A percentile compares a stretch with the other conserved stretches of the same genome.
Evolutionary conservation across 495 filamentous ascomycete species (phyloP).

Genomic region (Penicillium crystallinum): DNA sequence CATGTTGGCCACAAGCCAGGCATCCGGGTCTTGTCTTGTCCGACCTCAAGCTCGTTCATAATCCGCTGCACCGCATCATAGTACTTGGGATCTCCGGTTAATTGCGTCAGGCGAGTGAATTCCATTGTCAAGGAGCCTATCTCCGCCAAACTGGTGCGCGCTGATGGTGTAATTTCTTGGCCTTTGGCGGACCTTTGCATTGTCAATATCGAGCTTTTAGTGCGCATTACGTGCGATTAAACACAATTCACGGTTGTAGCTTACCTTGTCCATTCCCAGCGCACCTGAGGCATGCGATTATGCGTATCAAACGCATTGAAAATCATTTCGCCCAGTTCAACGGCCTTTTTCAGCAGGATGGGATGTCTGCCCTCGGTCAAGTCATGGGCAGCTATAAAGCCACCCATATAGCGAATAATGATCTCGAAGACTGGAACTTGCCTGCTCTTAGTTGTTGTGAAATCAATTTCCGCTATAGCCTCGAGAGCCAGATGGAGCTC

Average conservation of each 20-base stretch:
- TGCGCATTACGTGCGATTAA: too few relatives aligned
- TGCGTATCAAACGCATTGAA: slow-evolving; percentile 93
- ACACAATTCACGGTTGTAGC: not conserved
- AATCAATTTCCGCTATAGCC: slow-evolving; percentile 51
- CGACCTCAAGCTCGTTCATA: slow-evolving; percentile 69
- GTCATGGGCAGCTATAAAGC: slow-evolving; percentile 78
- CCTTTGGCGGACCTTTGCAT: slow-evolving; percentile 31
- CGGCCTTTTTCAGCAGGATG: slow-evolving; percentile 75
- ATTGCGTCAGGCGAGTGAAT: slow-evolving; percentile 87
- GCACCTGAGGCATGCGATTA: slow-evolving; percentile 80
- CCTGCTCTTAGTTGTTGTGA: slow-evolving; percentile 41
- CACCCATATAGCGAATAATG: slow-evolving; percentile 82
- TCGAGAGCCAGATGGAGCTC: slow-evolving; percentile 56
- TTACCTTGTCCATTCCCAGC: slow-evolving; percentile 47
- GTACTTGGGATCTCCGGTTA: slow-evolving; percentile 80
- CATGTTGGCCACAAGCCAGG: slow-evolving; percentile 80
- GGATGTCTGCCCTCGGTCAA: slow-evolving; percentile 60
- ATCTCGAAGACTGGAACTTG: slow-evolving; percentile 82
- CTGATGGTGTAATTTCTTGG: slow-evolving; percentile 35
- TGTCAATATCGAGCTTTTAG: slow-evolving; percentile 6
- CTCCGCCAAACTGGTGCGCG: slow-evolving; percentile 62
- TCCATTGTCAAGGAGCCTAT: slow-evolving; percentile 84
- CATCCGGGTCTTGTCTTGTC: slow-evolving; percentile 62
- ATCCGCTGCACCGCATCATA: slow-evolving; percentile 92
- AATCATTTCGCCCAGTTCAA: slow-evolving; percentile 80